Base-by-base conservation (phyloP, 2,329 filamentous ascomycete species). In the Cladosporium oxysporum region DNA sequence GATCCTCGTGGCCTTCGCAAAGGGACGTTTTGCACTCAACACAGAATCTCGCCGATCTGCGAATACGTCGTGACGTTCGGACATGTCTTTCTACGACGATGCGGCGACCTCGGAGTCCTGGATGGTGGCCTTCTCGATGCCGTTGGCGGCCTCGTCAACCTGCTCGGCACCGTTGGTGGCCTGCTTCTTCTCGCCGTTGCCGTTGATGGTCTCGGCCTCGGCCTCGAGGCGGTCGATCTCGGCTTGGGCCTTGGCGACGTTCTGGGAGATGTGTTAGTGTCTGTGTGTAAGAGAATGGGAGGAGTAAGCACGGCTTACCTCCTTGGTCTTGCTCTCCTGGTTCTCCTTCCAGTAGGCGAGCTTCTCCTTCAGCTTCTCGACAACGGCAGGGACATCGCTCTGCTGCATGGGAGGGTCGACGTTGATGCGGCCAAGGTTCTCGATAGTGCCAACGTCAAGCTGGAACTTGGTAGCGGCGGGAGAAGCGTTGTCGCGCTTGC, bases 181-280 rank as follows among this genome's bases (percentile, higher is more conserved):
- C 85, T 87, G 62, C 87, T 84, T 65, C 82, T 83, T 79, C 66
- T 82, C 79, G 68, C 77, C 76, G 69, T 84, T 82, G 69, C 83
- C 80, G 69, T 79, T 80, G 69, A 80, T 80, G 69, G 83, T 83
- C 68, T 79, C 83, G 65, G 89, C 88, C 77, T 97, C 94, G 65
- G 85, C 82, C 72, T 89, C 87, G 52, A 98, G 87, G 72, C 89
- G 89, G 77, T 93, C 92, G 69, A 99, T 96, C 80, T 97, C 93
- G 80, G 94, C 94, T 84, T 97, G 91, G 68, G 95, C 95, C 81
- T 97, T 97, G 70, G 92, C 91, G 68, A 98, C 90, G 84, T 99
- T 99, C 95, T 98, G 75, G 31, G 47, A 8, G 8, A 28, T 41
- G 14, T 26, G 67, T 61, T 61, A 64, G 35, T 63, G 18, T 8